Evolutionary conservation across 352 stramenopile genomes (phyloP).

Genomic region (Phytophthora pini): DNA sequence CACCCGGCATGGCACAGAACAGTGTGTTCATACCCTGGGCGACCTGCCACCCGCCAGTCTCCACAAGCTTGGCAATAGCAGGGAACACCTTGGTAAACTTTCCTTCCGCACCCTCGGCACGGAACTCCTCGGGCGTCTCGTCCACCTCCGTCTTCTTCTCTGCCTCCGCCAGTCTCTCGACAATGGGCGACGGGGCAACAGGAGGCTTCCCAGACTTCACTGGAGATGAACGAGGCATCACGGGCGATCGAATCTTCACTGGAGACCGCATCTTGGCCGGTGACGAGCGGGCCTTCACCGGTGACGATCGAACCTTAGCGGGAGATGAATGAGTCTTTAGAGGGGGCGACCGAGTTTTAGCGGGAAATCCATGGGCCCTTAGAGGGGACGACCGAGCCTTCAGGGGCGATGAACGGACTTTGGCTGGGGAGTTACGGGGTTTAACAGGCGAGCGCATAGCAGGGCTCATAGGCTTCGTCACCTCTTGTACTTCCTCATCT

Average conservation of each 20-base stretch:
- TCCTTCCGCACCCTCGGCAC: constrained; percentile 32
- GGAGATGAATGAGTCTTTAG: constrained; percentile 18
- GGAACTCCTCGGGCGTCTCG: constrained; percentile 34
- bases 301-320: constrained; percentile 13
- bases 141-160: constrained; percentile 16
- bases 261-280: constrained; percentile 19
- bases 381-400: constrained; percentile 14
- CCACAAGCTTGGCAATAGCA: constrained; percentile 53
- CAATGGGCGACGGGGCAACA: constrained; percentile 12
- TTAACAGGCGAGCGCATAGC: constrained; percentile 11
- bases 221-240: constrained; percentile 12
- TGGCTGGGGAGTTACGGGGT: constrained; percentile 13
- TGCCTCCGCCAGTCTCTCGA: constrained; percentile 1
- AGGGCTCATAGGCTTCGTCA: constrained; percentile 13
- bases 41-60: constrained; percentile 68
- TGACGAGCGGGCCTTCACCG: constrained; percentile 8
- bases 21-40: constrained; percentile 60
- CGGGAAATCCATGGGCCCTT: constrained; percentile 17
- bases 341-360: constrained; percentile 13
- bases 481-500: constrained; percentile 12
- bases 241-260: constrained; percentile 15
- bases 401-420: constrained; percentile 5
- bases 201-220: constrained; percentile 12
- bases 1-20: constrained; percentile 79
- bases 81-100: constrained; percentile 61